phyloP scores from a whole-genome alignment of 306 rosid genomes.

The Quercus glauca region DNA sequence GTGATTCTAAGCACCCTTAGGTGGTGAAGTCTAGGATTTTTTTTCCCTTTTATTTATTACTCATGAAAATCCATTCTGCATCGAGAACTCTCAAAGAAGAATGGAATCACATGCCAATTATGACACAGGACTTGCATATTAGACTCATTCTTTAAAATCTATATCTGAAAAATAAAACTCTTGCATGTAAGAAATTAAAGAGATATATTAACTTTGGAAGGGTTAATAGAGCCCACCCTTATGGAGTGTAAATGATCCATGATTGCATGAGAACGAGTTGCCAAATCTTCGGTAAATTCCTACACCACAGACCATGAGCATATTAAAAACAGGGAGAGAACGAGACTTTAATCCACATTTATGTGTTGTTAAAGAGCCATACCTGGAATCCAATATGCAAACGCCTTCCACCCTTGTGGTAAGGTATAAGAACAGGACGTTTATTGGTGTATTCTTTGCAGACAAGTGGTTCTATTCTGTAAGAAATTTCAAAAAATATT shows the following conservation, averaged over 20 bases:
- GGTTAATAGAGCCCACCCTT: constrained; percentile 53
- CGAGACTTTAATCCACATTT: background rate
- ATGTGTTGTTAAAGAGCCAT: constrained; percentile 11
- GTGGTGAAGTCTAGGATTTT: too few species aligned
- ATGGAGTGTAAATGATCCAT: constrained; percentile 58
- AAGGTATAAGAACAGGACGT: constrained; percentile 88
- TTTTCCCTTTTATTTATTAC: too few species aligned
- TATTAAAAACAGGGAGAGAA: constrained; percentile 12
- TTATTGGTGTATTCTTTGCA: constrained; percentile 68
- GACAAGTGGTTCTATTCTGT: constrained; percentile 95
- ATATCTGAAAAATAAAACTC: background rate
- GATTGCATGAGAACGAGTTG: constrained; percentile 71
- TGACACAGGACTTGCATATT: background rate
- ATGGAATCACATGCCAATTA: background rate
- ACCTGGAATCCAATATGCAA: constrained; percentile 96
- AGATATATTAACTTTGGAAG: background rate
- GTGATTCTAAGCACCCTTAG: too few species aligned
- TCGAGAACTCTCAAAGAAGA: background rate
- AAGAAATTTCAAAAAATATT: constrained; percentile 21
- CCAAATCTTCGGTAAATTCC: constrained; percentile 90
- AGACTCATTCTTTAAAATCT: background rate
- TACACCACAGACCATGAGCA: constrained; percentile 22
- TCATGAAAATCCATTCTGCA: too few species aligned
- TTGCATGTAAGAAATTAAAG: background rate
- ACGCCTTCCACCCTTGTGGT: constrained; percentile 95